These are phyloP conservation scores for Beauveria rudraprayagi DNA, from an alignment of 2,329 filamentous ascomycete genomes.

Conservation along the genomic window DNA sequence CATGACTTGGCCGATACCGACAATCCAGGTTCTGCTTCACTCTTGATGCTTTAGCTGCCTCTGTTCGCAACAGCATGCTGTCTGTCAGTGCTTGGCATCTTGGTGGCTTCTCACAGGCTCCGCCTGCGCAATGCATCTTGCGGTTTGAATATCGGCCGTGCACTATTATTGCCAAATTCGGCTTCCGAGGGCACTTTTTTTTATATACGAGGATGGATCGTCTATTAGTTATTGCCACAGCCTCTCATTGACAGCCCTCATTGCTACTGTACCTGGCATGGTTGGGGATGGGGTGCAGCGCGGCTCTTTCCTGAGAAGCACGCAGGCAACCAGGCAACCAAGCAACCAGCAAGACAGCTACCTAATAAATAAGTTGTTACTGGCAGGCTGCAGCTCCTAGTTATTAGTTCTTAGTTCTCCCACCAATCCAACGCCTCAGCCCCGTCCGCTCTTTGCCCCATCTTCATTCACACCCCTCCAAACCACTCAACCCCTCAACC, in stretches of 20 bases:
- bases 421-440: slow-evolving; percentile 1
- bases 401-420: not conserved
- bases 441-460: not conserved
- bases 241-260: not conserved
- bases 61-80: not conserved
- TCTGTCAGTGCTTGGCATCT: not conserved
- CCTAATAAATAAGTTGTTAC: not conserved
- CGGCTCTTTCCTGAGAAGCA: no score
- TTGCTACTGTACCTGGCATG: not conserved
- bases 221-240: not conserved
- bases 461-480: not conserved
- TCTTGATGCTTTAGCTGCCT: not conserved
- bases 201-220: not conserved
- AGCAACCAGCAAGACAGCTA: no score
- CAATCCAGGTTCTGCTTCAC: not conserved
- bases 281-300: not conserved
- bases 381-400: not conserved
- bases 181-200: not conserved
- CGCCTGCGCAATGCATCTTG: not conserved
- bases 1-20: no score
- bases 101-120: not conserved
- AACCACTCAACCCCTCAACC: not conserved
- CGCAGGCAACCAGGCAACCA: no score
- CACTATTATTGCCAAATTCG: not conserved
- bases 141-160: not conserved